A percentile compares a stretch with the other conserved stretches of the same genome.
phyloP scores from a whole-genome alignment of 805 yeast genomes.

The Sugiyamaella americana region DNA sequence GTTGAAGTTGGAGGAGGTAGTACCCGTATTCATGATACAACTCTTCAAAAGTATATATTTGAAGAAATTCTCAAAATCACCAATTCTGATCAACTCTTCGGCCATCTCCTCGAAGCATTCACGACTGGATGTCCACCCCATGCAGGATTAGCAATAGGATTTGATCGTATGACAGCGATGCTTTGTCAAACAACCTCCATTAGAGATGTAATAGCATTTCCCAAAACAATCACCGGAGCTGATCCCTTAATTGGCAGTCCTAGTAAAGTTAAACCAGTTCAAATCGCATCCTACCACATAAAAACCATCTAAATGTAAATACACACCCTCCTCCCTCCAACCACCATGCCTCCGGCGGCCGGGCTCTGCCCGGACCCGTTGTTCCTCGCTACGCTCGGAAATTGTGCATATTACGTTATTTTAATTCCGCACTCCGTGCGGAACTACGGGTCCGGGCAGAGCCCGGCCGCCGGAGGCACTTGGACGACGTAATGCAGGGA shows the following conservation, averaged over 20 bases:
- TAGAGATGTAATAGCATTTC: conserved; percentile 92
- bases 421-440: too few species aligned
- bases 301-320: not conserved
- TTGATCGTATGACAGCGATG: conserved; percentile 92
- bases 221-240: conserved; percentile 81
- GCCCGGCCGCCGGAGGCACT: too few species aligned
- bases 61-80: conserved; percentile 53
- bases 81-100: conserved; percentile 61
- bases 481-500: too few species aligned
- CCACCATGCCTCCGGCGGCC: not conserved
- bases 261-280: conserved; percentile 46
- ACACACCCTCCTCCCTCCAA: not conserved
- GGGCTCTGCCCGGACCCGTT: not conserved
- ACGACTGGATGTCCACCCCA: conserved; percentile 97
- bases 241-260: conserved; percentile 91
- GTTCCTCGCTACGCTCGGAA: not conserved
- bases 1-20: conserved; percentile 98
- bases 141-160: conserved; percentile 94
- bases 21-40: conserved; percentile 84
- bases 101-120: conserved; percentile 77
- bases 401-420: too few species aligned
- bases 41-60: conserved; percentile 68
- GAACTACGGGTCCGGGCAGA: too few species aligned
- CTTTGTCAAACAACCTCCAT: conserved; percentile 68
- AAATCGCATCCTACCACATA: conserved; percentile 52